Evolutionary conservation across 805 yeast species (phyloP).

Genomic region (Wickerhamomyces pijperi): DNA sequence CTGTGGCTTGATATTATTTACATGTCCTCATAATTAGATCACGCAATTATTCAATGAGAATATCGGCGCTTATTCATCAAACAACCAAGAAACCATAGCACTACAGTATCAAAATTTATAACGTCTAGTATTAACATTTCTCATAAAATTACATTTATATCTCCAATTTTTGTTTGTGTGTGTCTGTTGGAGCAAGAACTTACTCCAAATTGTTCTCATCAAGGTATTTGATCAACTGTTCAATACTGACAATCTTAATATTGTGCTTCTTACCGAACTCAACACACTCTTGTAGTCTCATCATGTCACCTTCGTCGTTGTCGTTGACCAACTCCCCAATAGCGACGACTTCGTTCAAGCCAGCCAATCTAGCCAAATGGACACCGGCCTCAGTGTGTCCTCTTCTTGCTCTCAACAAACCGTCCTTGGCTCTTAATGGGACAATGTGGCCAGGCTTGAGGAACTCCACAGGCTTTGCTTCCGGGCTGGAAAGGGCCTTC

Average conservation of each 20-base stretch:
- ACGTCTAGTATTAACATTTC: neutral
- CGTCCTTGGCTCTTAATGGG: constrained; percentile 85
- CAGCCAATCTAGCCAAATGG: constrained; percentile 69
- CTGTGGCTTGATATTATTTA: no score
- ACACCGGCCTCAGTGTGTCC: constrained; percentile 99
- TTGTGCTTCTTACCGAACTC: constrained; percentile 51
- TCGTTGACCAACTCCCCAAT: constrained; percentile 92
- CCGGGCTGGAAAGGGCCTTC: constrained; percentile 51
- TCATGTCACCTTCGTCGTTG: constrained; percentile 81
- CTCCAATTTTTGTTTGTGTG: no score
- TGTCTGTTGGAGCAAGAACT: no score
- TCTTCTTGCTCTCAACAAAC: constrained; percentile 67
- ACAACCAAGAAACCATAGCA: no score
- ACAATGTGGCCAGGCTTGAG: constrained; percentile 90
- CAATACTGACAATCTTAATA: constrained; percentile 69
- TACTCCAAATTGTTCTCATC: constrained; percentile 4
- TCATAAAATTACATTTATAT: neutral
- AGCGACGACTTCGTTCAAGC: constrained; percentile 76
- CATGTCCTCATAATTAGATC: no score
- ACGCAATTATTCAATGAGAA: no score
- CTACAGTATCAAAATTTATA: no score
- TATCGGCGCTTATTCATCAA: no score
- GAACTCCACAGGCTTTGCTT: constrained; percentile 50
- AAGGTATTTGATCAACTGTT: constrained; percentile 54
- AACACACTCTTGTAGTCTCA: constrained; percentile 80